Base-by-base conservation (phyloP, 495 filamentous ascomycete genomes). In the Podospora bellae-mahoneyi region DNA sequence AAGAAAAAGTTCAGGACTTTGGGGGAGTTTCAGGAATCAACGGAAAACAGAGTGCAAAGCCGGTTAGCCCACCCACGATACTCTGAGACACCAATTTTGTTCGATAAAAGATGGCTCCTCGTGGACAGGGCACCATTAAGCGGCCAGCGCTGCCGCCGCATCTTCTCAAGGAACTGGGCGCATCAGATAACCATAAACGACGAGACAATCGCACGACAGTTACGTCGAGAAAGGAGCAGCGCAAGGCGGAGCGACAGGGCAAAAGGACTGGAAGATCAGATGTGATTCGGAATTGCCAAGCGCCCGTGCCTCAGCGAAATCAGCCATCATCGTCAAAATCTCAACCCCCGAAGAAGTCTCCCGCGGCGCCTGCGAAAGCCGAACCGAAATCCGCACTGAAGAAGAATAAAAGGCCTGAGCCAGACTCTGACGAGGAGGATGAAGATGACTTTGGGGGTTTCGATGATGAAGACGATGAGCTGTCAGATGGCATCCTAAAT, bases 231-330 rank as follows among this genome's bases (percentile, higher is more conserved):
- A 85, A 83, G 72, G 82, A 85, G 6, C 82, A 76, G 10, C 78
- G 85, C 2, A 86, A 84, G 69, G 78, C 78, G n/a, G 79, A 82
- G 60, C 77, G 85, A 5, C 70, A 75, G 26, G 75, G 84, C 28
- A 82, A 79, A 73, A 73, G 72, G 73, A 69, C 68, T 26, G 69
- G 67, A n/a, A 78, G 69, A 59, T 66, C 67, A 32, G 44, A 16
- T 18, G 54, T 63, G 5, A 26, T 32, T 10, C 64, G 62, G 71
- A 72, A 60, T 32, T 57, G 61, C 4, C 39, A 48, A 48, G 39
- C 39, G 9, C 39, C 39, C 39, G 39, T 0, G 13, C 39, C 67
- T 44, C n/a, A 55, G 44, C 66, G 70, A 70, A 54, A 66, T 32
- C 20, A 32, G n/a, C 15, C 30, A 26, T 59, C 53, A 62, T 18